phyloP scores from a whole-genome alignment of 306 rosid genomes.

The Dryas octopetala region DNA sequence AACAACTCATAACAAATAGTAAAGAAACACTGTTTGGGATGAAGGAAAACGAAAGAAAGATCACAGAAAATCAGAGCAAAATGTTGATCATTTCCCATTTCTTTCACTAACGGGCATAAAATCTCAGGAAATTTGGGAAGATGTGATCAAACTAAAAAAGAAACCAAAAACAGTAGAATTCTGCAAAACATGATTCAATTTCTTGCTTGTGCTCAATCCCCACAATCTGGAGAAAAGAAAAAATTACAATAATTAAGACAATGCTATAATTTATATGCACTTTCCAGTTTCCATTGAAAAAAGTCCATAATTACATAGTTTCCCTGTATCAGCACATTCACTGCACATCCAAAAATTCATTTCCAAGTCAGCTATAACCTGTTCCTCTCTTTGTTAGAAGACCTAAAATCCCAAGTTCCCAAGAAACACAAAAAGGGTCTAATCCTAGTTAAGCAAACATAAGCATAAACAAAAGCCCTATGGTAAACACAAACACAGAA shows the following conservation, averaged over 20 bases:
- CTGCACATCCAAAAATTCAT: slow-evolving; percentile 13
- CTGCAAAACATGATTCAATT: not conserved
- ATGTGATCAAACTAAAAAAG: not conserved
- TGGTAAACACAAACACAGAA: slow-evolving; percentile 15
- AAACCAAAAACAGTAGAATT: not conserved
- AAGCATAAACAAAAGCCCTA: slow-evolving; percentile 21
- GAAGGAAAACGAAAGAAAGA: too few relatives aligned
- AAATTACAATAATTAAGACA: not conserved
- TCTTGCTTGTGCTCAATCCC: slow-evolving; percentile 9
- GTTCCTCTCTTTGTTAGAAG: slow-evolving; percentile 8
- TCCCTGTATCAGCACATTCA: slow-evolving; percentile 6
- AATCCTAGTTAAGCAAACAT: slow-evolving; percentile 28
- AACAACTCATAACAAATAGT: too few relatives aligned
- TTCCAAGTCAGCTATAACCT: slow-evolving; percentile 4
- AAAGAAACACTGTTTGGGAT: too few relatives aligned
- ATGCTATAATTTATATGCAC: slow-evolving; percentile 15
- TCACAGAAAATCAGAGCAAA: not conserved
- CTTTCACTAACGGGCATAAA: not conserved
- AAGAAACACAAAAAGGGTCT: not conserved
- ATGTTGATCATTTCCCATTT: not conserved
- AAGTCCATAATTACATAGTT: slow-evolving; percentile 25
- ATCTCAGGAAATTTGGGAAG: not conserved
- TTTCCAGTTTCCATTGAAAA: slow-evolving; percentile 14
- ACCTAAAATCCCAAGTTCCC: not conserved
- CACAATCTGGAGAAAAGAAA: not conserved